phyloP scores from a whole-genome alignment of 1,139 yeast genomes.

The Arxiozyma bovina region DNA sequence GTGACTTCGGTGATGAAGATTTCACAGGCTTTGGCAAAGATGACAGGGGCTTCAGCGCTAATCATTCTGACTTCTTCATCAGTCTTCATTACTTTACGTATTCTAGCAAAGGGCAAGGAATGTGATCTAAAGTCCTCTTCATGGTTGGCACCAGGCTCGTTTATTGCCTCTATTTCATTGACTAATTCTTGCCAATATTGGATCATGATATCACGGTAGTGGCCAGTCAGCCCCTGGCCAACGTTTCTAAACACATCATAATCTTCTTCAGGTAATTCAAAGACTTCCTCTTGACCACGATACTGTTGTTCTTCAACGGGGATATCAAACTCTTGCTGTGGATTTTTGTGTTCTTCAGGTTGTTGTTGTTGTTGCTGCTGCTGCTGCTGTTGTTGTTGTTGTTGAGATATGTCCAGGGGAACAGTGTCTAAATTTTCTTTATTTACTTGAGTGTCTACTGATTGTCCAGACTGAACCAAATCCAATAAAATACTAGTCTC shows the following conservation, averaged over 20 bases:
- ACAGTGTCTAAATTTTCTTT: neutral
- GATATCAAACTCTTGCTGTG: neutral
- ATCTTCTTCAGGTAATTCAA: constrained; percentile 28
- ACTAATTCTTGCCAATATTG: constrained; percentile 96
- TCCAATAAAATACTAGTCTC: neutral
- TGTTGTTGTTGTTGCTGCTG: constrained; percentile 6
- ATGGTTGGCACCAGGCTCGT: constrained; percentile 26
- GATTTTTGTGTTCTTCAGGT: constrained; percentile 1
- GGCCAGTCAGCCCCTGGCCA: constrained; percentile 83
- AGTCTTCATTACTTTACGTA: constrained; percentile 89
- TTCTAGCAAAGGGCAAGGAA: constrained; percentile 88
- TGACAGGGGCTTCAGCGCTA: constrained; percentile 93
- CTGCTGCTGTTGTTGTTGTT: constrained; percentile 6
- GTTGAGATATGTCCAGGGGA: neutral
- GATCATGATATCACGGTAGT: constrained; percentile 79
- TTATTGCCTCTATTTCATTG: constrained; percentile 60
- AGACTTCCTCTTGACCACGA: constrained; percentile 15
- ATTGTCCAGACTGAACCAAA: neutral
- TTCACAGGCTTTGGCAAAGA: constrained; percentile 97
- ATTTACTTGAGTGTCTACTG: neutral
- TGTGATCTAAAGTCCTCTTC: constrained; percentile 75
- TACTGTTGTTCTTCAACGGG: neutral
- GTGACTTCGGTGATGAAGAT: constrained; percentile 92
- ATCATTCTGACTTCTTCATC: constrained; percentile 97
- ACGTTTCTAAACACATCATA: constrained; percentile 81